phyloP scores from a whole-genome alignment of 2,329 filamentous ascomycete genomes.

The Epichloe sibirici region DNA sequence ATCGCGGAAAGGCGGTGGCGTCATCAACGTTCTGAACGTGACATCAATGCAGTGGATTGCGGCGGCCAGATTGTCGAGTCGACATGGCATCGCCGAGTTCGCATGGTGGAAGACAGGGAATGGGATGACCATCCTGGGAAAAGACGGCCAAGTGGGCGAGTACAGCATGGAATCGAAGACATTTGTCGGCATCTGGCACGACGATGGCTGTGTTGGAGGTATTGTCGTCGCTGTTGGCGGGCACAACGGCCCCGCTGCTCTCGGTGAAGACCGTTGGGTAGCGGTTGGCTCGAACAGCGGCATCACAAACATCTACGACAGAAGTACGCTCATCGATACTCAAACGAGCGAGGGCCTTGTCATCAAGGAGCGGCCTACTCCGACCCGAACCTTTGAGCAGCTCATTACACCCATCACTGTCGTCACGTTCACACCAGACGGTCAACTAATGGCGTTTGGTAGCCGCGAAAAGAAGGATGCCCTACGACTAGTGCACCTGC shows the following conservation, averaged over 20 bases:
- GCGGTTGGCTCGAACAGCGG: slow-evolving; percentile 77
- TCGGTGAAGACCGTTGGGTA: slow-evolving; percentile 80
- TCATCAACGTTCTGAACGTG: slow-evolving; percentile 74
- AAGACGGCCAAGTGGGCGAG: slow-evolving; percentile 82
- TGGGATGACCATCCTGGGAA: slow-evolving; percentile 71
- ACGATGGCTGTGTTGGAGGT: slow-evolving; percentile 79
- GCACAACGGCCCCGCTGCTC: slow-evolving; percentile 40
- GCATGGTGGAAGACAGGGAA: slow-evolving; percentile 82
- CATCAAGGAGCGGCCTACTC: slow-evolving; percentile 57
- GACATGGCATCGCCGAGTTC: slow-evolving; percentile 78
- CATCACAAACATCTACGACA: slow-evolving; percentile 89
- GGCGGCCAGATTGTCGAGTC: slow-evolving; percentile 69
- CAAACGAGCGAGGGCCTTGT: slow-evolving; percentile 28
- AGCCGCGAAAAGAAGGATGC: slow-evolving; percentile 84
- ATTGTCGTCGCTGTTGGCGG: slow-evolving; percentile 74
- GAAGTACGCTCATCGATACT: slow-evolving; percentile 45
- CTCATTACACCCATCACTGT: slow-evolving; percentile 75
- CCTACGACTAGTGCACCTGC: slow-evolving; percentile 75
- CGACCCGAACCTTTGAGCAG: slow-evolving; percentile 66
- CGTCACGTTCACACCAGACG: slow-evolving; percentile 74
- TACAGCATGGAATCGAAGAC: slow-evolving; percentile 59
- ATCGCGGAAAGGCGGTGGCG: slow-evolving; percentile 71
- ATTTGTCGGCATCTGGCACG: slow-evolving; percentile 73
- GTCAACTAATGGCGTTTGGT: slow-evolving; percentile 77
- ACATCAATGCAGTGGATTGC: slow-evolving; percentile 77